phyloP scores from a whole-genome alignment of 345 rosid species.

The Dovyalis caffra region DNA sequence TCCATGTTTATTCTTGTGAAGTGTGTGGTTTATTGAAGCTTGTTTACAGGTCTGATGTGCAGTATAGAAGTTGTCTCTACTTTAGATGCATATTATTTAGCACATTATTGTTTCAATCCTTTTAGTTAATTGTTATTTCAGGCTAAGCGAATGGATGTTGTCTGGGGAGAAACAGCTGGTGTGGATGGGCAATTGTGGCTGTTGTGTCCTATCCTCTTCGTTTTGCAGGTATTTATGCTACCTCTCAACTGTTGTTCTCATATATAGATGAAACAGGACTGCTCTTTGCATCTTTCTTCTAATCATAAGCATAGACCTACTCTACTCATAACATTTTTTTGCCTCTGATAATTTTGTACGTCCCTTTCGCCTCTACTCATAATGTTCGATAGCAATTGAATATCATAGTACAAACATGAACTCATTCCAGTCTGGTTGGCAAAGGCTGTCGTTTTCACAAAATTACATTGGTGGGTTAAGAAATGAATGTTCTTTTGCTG shows the following conservation, averaged over 20 bases:
- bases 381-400: neutral
- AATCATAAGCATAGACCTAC: neutral
- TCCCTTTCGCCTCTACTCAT: too few species aligned
- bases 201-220: conserved; percentile 86
- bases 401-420: neutral
- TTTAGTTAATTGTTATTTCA: conserved; percentile 23
- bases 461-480: neutral
- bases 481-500: neutral
- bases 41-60: conserved; percentile 3
- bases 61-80: conserved; percentile 3
- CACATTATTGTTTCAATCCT: neutral
- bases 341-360: neutral
- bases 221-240: conserved; percentile 67
- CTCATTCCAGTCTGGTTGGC: neutral
- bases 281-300: neutral
- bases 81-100: neutral
- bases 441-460: neutral
- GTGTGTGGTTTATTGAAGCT: neutral
- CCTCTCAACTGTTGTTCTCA: neutral
- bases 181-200: conserved; percentile 96
- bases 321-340: neutral
- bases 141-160: conserved; percentile 99
- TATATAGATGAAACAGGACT: neutral
- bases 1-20: neutral
- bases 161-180: conserved; percentile 99